Percentiles rank a stretch among this genome's conserved stretches.
phyloP scores from a whole-genome alignment of 2,329 filamentous ascomycete genomes.

The Arachnopeziza araneosa region DNA sequence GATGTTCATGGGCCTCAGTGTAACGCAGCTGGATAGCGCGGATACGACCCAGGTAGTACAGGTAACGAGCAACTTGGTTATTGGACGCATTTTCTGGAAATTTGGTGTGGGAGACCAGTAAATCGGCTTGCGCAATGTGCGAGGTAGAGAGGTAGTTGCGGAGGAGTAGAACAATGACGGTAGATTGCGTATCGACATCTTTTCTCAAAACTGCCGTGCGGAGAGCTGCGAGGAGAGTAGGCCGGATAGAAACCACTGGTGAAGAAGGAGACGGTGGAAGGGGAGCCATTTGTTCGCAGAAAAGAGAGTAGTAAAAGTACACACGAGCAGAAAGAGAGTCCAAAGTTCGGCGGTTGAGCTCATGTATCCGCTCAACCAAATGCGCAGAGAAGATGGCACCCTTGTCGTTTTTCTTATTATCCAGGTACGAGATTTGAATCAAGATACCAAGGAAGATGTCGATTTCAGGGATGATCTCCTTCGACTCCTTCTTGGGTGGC shows the following conservation, averaged over 20 bases:
- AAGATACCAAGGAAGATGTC: conserved; percentile 86
- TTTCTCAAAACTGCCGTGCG: conserved; percentile 95
- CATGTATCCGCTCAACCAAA: conserved; percentile 78
- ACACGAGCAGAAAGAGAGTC: conserved; percentile 92
- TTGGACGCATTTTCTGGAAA: conserved; percentile 93
- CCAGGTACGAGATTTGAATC: conserved; percentile 81
- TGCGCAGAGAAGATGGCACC: conserved; percentile 80
- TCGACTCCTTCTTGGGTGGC: conserved; percentile 55
- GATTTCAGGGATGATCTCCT: conserved; percentile 79
- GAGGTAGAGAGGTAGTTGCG: conserved; percentile 95
- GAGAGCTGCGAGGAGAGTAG: conserved; percentile 79
- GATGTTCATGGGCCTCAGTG: conserved; percentile 91
- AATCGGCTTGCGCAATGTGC: conserved; percentile 93
- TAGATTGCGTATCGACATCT: conserved; percentile 94
- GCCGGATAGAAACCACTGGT: conserved; percentile 79
- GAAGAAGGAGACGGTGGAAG: conserved; percentile 85
- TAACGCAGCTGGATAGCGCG: conserved; percentile 94
- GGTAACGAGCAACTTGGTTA: conserved; percentile 94
- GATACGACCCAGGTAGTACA: conserved; percentile 96
- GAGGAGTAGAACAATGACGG: conserved; percentile 88
- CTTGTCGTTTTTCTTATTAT: conserved; percentile 72
- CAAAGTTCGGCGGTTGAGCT: conserved; percentile 85
- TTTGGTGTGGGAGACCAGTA: conserved; percentile 90
- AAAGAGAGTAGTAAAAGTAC: conserved; percentile 97
- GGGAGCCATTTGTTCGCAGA: conserved; percentile 85